Evolutionary conservation across 345 rosid species (phyloP), one percentile per base, ranked within the genome.

Genomic region (Atalantia buxifolia): DNA sequence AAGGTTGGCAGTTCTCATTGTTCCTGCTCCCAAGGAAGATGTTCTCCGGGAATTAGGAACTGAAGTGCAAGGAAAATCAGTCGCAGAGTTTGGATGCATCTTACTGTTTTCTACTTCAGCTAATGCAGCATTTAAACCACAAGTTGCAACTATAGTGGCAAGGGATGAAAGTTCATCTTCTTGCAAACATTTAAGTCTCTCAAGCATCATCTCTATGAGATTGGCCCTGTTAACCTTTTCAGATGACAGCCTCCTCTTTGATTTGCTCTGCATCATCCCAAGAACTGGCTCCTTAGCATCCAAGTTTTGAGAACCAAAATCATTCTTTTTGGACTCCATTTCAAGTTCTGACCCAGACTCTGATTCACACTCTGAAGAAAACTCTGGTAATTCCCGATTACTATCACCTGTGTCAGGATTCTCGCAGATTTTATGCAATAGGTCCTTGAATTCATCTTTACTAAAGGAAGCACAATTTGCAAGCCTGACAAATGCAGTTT

Each of bases 101-200:
- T 85, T 93, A 69, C 50, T 78, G 77, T 74, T 80, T 74, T 87
- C 91, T 61, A 76, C 87, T 89, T 94, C 92, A 80, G 94, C 95
- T 78, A 96, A 86, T 56, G 92, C 94, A 78, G 93, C 97, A 89
- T 82, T 94, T 83, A 96, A 85, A 80, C 98, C 99, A 83, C 98
- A 86, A 31, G 98, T 94, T 57, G 99, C 99, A 75, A 96, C 98
- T 70, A 92, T 91, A 31, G 97, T 88, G 70, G 95, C 98, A 76
- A 96, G 90, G 57, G 94, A 92, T 83, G 98, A 92, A 80, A 96
- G 98, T 71, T 94, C 98, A 73, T 88, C 90, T 84, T 96, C 97
- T 56, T 92, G 92, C 85, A 96, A 87, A 75, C 86, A 76, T 76
- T 81, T 85, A 77, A 94, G 97, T 91, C 99, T 89, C 84, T 89